Evolutionary conservation across 441 rosid genomes (phyloP).

Genomic region (Raphanus hybrid): DNA sequence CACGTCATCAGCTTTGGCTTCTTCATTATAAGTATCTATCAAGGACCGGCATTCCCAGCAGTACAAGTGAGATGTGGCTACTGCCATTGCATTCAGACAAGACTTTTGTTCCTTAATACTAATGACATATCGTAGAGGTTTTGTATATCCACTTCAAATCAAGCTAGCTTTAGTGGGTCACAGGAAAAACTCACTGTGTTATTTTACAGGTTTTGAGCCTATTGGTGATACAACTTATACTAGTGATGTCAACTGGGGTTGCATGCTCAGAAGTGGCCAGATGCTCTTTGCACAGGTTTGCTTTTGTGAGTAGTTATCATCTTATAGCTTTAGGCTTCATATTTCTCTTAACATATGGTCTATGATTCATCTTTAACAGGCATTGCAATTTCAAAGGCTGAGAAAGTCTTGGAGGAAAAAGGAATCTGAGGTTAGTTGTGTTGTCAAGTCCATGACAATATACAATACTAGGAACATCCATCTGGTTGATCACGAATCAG

Average conservation of each 20-base stretch:
- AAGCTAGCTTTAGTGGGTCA: conserved; percentile 1
- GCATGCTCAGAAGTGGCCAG: conserved; percentile 98
- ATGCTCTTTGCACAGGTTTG: conserved; percentile 93
- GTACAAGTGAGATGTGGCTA: conserved; percentile 86
- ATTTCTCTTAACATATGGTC: not conserved
- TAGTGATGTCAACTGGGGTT: conserved; percentile 95
- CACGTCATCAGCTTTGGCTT: not conserved
- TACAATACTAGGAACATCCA: conserved; percentile 40
- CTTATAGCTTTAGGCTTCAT: not conserved
- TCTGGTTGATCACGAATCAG: conserved; percentile 13
- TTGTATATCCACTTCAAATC: conserved; percentile 24
- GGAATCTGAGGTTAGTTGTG: conserved; percentile 51
- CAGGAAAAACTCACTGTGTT: conserved; percentile 17
- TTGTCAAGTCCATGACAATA: conserved; percentile 37
- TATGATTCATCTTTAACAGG: conserved; percentile 52
- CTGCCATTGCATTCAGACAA: conserved; percentile 68
- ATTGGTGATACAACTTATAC: conserved; percentile 70
- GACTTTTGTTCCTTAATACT: conserved; percentile 84
- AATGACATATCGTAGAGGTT: conserved; percentile 88
- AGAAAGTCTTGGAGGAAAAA: conserved; percentile 92
- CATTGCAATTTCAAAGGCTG: conserved; percentile 72
- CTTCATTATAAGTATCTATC: not conserved
- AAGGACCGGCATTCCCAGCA: conserved; percentile 65
- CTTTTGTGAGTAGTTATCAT: conserved; percentile 10
- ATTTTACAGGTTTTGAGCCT: conserved; percentile 70